These are phyloP conservation scores for Diaporthe sp. DNA, from an alignment of 2,329 filamentous ascomycete species.

Conservation along the genomic window DNA sequence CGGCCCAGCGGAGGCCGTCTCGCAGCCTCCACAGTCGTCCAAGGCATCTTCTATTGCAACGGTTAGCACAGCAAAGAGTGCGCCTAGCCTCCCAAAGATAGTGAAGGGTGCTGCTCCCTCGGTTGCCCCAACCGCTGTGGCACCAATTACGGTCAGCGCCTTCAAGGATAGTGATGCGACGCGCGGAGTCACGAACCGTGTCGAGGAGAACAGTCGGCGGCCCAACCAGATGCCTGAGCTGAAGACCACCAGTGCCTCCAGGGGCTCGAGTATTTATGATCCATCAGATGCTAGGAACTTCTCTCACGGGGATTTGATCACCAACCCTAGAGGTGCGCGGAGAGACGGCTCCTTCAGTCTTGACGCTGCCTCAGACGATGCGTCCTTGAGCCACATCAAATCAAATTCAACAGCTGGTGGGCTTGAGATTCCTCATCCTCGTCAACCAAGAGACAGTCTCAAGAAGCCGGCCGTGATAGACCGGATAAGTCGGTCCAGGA, in stretches of 20 bases:
- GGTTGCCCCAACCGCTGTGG: slow-evolving; percentile 57
- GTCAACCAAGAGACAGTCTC: slow-evolving; percentile 47
- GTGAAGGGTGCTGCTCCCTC: slow-evolving; percentile 53
- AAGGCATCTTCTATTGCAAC: slow-evolving; percentile 61
- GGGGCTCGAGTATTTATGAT: slow-evolving; percentile 53
- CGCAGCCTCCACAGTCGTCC: slow-evolving; percentile 54
- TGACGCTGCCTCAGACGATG: slow-evolving; percentile 59
- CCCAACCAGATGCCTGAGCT: slow-evolving; percentile 41
- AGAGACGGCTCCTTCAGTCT: slow-evolving; percentile 57
- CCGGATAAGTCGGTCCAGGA: slow-evolving; percentile 61
- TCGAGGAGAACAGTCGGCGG: slow-evolving; percentile 56
- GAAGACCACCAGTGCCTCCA: slow-evolving; percentile 45
- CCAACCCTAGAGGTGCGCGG: slow-evolving; percentile 43
- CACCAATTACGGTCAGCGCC: slow-evolving; percentile 60
- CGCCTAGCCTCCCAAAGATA: slow-evolving; percentile 54
- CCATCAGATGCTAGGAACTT: slow-evolving; percentile 41
- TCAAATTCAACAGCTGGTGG: slow-evolving; percentile 42
- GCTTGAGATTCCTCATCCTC: slow-evolving; percentile 39
- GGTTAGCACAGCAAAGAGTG: slow-evolving; percentile 54
- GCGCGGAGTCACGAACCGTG: slow-evolving; percentile 51
- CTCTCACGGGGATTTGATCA: slow-evolving; percentile 43
- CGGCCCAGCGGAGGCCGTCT: slow-evolving; percentile 48
- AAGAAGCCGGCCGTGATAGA: slow-evolving; percentile 64
- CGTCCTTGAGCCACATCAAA: slow-evolving; percentile 56
- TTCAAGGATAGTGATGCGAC: slow-evolving; percentile 59